Base-by-base conservation (phyloP, 2,329 filamentous ascomycete genomes). In the Dactylonectria estremocensis region DNA sequence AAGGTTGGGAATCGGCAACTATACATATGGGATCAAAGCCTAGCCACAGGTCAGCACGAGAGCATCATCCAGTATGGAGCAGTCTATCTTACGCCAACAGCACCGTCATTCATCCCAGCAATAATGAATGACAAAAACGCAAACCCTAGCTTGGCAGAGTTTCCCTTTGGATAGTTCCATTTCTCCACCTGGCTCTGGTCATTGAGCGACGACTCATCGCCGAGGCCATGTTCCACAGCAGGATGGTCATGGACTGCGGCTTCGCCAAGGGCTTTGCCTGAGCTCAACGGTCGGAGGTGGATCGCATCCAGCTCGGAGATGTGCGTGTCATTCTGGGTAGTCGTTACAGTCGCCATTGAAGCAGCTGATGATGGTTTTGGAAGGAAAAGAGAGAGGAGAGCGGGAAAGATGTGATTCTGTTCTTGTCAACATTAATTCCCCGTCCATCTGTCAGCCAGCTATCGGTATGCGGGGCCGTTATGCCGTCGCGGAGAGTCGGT, bases 91-190 rank as follows among this genome's bases (percentile, higher is more conserved):
- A 88, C 87, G 58, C 89, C 89, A 60, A 88, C 86, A 16, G 88
- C 86, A 3, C 86, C 90, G 77, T 92, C 90, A 68, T 91, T 91
- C 79, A 89, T 85, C 0, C 90, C 90, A 68, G 90, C 86, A 49
- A 91, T 83, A 2, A 89, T 81, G 66, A 91, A 90, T 0, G 87
- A 85, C 75, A 87, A 83, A 73, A 91, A 90, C 0, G 88, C 85
- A 43, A 83, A 82, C 0, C 46, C 75, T 1, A 83, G 68, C 28
- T 76, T 77, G 2, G 66, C 64, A 1, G 79, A 46, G 18, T 83
- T 83, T 2, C 74, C 76, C 8, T 61, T 75, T 0, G 81, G 81
- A 18, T 76, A 70, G 63, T 82, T 83, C 81, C 81, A 83, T 66
- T 78, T 63, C 65, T 83, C 79, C 0, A 69, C 64, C 18, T 77